Evolutionary conservation across 352 stramenopile species (phyloP), one percentile per base, ranked within the genome.

Genomic region (Phytopythium cucurbitacearum): DNA sequence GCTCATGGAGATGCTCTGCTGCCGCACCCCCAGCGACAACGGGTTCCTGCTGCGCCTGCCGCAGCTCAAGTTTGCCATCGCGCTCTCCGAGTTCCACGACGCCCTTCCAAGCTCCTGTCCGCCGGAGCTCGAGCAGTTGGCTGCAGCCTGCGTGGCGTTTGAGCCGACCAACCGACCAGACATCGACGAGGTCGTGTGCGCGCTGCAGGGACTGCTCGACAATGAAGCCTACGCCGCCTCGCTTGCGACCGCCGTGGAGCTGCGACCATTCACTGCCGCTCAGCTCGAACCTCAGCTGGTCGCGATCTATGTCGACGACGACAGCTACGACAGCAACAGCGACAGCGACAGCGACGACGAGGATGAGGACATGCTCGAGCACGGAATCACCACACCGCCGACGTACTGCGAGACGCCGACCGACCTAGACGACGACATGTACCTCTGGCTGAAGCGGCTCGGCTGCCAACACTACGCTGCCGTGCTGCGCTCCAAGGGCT

Each of bases 1-100:
- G 57, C 67, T 94, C 28, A 91, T 94, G 75, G 83, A 94, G 61
- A 69, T 91, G 52, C 48, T 91, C 32, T 94, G 83, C 64, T 91
- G 83, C 40, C 83, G 80, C 48, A 65, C 82, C 13, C 76, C 72
- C 46, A 94, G 89, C 62, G 61, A 75, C 3, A 77, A 94, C 52
- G 77, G 71, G 7, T 94, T 94, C 44, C 53, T 94, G 28, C 67
- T 81, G 83, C 83, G 83, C 39, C 60, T 91, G n/a, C 83, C 83
- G 21, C 79, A 91, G 57, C 69, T 74, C 59, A 94, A 94, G 53
- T 94, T 94, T 57, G 69, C 70, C 28, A 66, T 91, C 38, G 57
- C 64, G 38, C 28, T 65, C 28, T 56, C 78, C 7, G 76, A 94
- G 63, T 94, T 94, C 59, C 77, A 62, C 51, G 68, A 70, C 4